phyloP scores from a whole-genome alignment of 2,329 filamentous ascomycete genomes.

The Hymenotorrendiella dingleyae region DNA sequence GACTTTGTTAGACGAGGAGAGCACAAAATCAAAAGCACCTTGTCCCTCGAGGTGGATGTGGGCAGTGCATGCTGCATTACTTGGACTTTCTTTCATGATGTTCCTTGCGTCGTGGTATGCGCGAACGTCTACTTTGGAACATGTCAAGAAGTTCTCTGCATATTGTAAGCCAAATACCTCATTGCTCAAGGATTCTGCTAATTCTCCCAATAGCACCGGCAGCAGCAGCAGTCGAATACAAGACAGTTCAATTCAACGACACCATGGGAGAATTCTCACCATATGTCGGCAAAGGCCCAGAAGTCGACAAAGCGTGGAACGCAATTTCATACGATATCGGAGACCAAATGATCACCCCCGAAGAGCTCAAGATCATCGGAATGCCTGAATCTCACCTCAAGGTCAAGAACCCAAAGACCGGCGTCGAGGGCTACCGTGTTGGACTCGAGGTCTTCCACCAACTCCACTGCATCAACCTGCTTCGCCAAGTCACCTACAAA shows the following conservation, averaged over 20 bases:
- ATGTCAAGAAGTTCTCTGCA: constrained; percentile 37
- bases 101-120: constrained; percentile 23
- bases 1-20: constrained; percentile 24
- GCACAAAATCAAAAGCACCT: constrained; percentile 7
- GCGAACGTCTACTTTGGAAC: constrained; percentile 24
- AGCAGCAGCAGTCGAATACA: constrained; percentile 41
- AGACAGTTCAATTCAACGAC: constrained; percentile 44
- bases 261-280: constrained; percentile 37
- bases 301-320: constrained; percentile 53
- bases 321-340: constrained; percentile 43
- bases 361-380: constrained; percentile 47
- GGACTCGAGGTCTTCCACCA: constrained; percentile 39
- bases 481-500: constrained; percentile 41
- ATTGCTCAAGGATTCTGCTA: constrained; percentile 4
- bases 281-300: constrained; percentile 49
- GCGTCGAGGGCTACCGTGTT: constrained; percentile 52
- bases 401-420: constrained; percentile 49
- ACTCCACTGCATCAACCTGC: constrained; percentile 34
- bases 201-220: constrained; percentile 38
- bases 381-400: constrained; percentile 47
- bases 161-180: constrained; percentile 35
- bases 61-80: constrained; percentile 23
- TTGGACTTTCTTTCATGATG: constrained; percentile 24
- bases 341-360: constrained; percentile 52
- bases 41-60: constrained; percentile 24